Base-by-base conservation (phyloP, 768 basidiomycete genomes). In the Amanita subjunquillea region DNA sequence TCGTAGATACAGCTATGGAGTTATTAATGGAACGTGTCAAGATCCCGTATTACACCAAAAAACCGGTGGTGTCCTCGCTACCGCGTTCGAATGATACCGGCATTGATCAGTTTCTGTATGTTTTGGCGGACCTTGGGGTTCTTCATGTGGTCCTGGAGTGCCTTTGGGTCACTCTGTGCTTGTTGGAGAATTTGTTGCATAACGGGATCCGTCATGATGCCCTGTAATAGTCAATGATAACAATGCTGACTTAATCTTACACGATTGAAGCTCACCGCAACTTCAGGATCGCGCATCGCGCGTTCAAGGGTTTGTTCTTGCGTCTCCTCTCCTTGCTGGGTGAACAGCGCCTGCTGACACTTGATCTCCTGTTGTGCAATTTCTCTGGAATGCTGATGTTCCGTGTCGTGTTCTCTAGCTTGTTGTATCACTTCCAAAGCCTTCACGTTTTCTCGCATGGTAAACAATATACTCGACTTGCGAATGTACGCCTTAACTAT, bases 271-370 rank as follows among this genome's bases (percentile, higher is more conserved):
- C 87, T 59, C 71, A 91, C 87, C 58, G 87, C 89, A 50, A 97
- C 78, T 69, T 96, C 96, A 10, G 96, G 96, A 73, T 99, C 96
- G 50, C 91, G 79, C 94, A 97, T 96, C 6, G 95, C 96, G 48
- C 95, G 79, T 60, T 87, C 79, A 57, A 96, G 72, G 17, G 93
- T 91, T 73, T 99, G 80, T 64, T 98, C 93, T 63, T 97, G 92
- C 6, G 82, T 81, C 71, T 99, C 95, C 40, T 75, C 81, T 17
- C 83, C 78, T 13, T 92, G 82, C 65, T 96, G 83, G 46, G 73
- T 73, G 65, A 82, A 86, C 52, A 93, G 65, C 23, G 90, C 91
- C 66, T 80, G 78, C 59, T 91, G 82, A 58, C 82, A 75, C 74
- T 96, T 98, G 55, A 77, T 62, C 65, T 91, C 82, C 64, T 85